A percentile compares a stretch with the other conserved stretches of the same genome.
phyloP scores from a whole-genome alignment of 768 basidiomycete species.

The Macrolepiota albuminosa region DNA sequence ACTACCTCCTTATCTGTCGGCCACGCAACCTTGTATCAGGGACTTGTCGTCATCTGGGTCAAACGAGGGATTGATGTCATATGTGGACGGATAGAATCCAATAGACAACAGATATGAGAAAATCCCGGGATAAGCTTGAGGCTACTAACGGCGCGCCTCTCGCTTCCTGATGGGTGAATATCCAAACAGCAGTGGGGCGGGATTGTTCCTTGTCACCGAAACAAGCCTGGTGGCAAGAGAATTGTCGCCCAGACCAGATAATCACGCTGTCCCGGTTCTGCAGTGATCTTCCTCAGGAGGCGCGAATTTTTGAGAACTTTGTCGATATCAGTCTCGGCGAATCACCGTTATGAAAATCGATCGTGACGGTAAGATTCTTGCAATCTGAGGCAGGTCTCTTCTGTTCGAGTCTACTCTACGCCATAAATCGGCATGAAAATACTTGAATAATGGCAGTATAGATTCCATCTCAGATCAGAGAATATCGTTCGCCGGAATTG shows the following conservation, averaged over 20 bases:
- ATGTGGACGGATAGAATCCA: not conserved
- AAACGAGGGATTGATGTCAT: not conserved
- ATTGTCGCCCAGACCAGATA: not conserved
- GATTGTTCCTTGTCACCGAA: not conserved
- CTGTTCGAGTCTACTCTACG: not conserved
- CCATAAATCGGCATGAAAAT: not conserved
- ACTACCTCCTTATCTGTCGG: not conserved
- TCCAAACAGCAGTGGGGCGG: not conserved
- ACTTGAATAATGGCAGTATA: not conserved
- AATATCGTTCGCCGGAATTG: not conserved
- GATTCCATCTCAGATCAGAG: not conserved
- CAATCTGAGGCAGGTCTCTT: not conserved
- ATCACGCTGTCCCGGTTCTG: not conserved
- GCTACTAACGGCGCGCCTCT: not conserved
- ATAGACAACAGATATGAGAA: not conserved
- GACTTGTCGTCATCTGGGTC: not conserved
- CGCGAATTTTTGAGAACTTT: not conserved
- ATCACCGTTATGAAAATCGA: not conserved
- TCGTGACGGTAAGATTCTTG: not conserved
- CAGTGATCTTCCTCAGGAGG: not conserved
- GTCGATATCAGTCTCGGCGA: not conserved
- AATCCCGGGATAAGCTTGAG: not conserved
- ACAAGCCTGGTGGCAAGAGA: not conserved
- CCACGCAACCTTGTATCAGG: not conserved
- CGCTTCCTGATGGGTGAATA: not conserved